Evolutionary conservation across 495 filamentous ascomycete genomes (phyloP).

Genomic region (Melanomma pulvis-pyrius): DNA sequence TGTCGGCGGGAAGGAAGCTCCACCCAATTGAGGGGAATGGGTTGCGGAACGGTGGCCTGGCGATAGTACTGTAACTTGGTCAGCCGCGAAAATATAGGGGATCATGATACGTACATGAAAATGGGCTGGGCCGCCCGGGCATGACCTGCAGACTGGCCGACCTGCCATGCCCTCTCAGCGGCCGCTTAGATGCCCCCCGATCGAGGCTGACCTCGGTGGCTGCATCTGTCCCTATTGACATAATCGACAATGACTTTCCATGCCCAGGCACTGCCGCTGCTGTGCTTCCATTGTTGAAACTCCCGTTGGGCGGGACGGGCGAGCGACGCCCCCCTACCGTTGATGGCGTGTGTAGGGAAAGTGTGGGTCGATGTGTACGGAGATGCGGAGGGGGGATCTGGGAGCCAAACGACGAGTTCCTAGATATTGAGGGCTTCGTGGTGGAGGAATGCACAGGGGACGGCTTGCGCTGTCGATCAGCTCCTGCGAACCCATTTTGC

Average conservation of each 20-base stretch:
- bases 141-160: conserved; percentile 83
- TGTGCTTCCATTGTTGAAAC: conserved; percentile 21
- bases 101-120: conserved; percentile 28
- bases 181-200: conserved; percentile 53
- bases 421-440: conserved; percentile 33
- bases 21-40: conserved; percentile 34
- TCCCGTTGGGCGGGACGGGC: conserved; percentile 26
- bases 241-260: conserved; percentile 88
- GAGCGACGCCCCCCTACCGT: conserved; percentile 35
- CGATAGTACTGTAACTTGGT: conserved; percentile 15
- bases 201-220: conserved; percentile 47
- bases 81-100: background rate
- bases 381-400: conserved; percentile 37
- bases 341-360: conserved; percentile 61
- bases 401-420: conserved; percentile 36
- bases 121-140: conserved; percentile 47
- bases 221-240: conserved; percentile 79
- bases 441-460: conserved; percentile 44
- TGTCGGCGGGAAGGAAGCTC: conserved; percentile 28
- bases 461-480: conserved; percentile 52
- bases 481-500: conserved; percentile 46
- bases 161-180: conserved; percentile 68
- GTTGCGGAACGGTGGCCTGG: conserved; percentile 30
- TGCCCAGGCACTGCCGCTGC: conserved; percentile 56
- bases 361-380: conserved; percentile 60